Conservation (phyloP, 805 yeast species). For the Zygotorulaspora chibaensis region DNA sequence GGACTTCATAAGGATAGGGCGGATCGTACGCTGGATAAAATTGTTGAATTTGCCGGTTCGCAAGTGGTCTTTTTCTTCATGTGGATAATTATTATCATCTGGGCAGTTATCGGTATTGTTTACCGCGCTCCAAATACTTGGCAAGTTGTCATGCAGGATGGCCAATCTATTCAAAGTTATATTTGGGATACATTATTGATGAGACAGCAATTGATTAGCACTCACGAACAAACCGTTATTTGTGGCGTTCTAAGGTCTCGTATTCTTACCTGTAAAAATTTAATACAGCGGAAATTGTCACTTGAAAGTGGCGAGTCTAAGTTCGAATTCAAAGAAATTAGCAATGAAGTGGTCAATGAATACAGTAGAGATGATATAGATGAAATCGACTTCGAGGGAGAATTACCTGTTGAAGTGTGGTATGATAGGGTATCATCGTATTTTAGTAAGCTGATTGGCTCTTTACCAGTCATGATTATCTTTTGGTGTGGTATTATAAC, state of each 20-base stretch:
- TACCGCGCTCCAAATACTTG: constrained; percentile 34
- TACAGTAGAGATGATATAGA: neutral
- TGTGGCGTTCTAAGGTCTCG: constrained; percentile 32
- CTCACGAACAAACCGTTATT: constrained; percentile 28
- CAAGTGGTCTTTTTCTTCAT: constrained; percentile 27
- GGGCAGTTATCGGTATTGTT: constrained; percentile 31
- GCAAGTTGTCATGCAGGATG: constrained; percentile 43
- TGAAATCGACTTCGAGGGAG: constrained; percentile 11
- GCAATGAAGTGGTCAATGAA: neutral
- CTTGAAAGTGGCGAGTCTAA: neutral
- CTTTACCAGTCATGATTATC: constrained; percentile 30
- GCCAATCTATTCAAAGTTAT: constrained; percentile 39
- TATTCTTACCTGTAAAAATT: constrained; percentile 20
- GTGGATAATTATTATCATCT: constrained; percentile 27
- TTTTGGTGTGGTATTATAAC: constrained; percentile 39
- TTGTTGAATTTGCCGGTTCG: constrained; percentile 30
- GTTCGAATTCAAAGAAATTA: neutral
- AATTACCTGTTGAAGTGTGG: constrained; percentile 29
- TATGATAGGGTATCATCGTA: constrained; percentile 35
- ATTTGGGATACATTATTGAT: constrained; percentile 40
- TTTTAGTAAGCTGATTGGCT: constrained; percentile 31
- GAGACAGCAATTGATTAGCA: constrained; percentile 37
- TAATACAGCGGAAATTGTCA: constrained; percentile 3
- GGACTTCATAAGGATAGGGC: constrained; percentile 25
- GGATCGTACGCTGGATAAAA: constrained; percentile 23